A percentile compares a stretch with the other conserved stretches of the same genome.
These are phyloP conservation scores for Cyberlindnera euphorbiae DNA, from an alignment of 805 yeast genomes.

Conservation along the genomic window DNA sequence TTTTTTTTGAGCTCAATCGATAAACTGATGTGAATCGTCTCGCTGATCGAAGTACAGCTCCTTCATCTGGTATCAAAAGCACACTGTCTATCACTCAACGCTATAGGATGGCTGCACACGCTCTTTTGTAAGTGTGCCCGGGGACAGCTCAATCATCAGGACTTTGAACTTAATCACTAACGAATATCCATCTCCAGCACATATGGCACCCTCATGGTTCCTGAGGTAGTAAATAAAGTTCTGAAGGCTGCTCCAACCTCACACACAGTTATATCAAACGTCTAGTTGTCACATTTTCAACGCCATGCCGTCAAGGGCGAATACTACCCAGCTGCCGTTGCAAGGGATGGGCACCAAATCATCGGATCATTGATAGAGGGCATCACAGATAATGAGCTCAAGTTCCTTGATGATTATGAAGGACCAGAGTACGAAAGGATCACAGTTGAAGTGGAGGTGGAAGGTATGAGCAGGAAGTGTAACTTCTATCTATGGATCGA, in stretches of 20 bases:
- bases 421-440: conserved; percentile 10
- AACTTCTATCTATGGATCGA: too few species aligned
- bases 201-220: conserved; percentile 13
- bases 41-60: too few species aligned
- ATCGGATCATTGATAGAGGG: conserved; percentile 9
- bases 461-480: conserved; percentile 1
- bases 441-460: conserved; percentile 1
- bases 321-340: conserved; percentile 13
- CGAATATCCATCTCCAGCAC: conserved; percentile 6
- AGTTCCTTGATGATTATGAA: conserved; percentile 10
- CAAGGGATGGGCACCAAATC: background rate
- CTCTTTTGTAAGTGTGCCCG: too few species aligned
- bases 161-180: background rate
- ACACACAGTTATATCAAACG: conserved; percentile 1
- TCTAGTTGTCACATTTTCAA: conserved; percentile 1
- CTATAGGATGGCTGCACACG: too few species aligned
- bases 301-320: conserved; percentile 8
- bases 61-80: too few species aligned
- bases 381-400: conserved; percentile 3
- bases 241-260: background rate
- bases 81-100: too few species aligned
- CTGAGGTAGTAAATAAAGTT: conserved; percentile 6
- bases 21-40: too few species aligned
- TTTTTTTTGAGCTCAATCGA: too few species aligned
- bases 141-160: too few species aligned